Evolutionary conservation across 169 alveolate genomes (phyloP).

Genomic region (Babesia divergens): DNA sequence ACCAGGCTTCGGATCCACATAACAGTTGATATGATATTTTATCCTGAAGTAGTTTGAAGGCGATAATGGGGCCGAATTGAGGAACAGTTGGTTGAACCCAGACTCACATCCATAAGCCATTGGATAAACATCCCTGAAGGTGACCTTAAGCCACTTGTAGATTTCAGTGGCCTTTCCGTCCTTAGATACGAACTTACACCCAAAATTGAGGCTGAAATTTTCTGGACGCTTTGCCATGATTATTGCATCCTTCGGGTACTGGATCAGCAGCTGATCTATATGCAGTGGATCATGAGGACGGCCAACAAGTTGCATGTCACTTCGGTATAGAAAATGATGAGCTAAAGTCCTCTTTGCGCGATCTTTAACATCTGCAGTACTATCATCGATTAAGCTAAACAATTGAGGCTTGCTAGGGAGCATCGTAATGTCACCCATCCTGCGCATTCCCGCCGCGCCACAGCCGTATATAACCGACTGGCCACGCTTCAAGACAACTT

Average conservation of each 20-base stretch:
- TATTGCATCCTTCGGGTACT: conserved; percentile 19
- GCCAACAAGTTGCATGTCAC: conserved; percentile 1
- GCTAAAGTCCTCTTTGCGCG: no score
- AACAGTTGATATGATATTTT: not conserved
- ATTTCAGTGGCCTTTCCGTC: not conserved
- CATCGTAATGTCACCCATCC: not conserved
- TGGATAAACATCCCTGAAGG: conserved; percentile 29
- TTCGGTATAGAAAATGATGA: not conserved
- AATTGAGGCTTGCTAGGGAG: not conserved
- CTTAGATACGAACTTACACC: conserved; percentile 27
- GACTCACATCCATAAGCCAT: conserved; percentile 62
- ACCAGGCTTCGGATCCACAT: conserved; percentile 49
- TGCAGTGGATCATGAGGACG: not conserved
- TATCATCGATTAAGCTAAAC: not conserved
- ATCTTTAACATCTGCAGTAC: not conserved
- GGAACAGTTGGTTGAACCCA: conserved; percentile 27
- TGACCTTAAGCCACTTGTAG: conserved; percentile 45
- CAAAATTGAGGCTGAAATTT: conserved; percentile 48
- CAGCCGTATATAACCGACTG: not conserved
- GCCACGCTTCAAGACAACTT: not conserved
- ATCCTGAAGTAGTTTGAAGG: not conserved
- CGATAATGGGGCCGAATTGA: conserved; percentile 4
- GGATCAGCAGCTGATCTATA: not conserved
- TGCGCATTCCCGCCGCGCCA: not conserved
- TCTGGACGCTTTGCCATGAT: conserved; percentile 38